Conservation (phyloP, 2,329 filamentous ascomycete species). For the Macroventuria anomochaeta region DNA sequence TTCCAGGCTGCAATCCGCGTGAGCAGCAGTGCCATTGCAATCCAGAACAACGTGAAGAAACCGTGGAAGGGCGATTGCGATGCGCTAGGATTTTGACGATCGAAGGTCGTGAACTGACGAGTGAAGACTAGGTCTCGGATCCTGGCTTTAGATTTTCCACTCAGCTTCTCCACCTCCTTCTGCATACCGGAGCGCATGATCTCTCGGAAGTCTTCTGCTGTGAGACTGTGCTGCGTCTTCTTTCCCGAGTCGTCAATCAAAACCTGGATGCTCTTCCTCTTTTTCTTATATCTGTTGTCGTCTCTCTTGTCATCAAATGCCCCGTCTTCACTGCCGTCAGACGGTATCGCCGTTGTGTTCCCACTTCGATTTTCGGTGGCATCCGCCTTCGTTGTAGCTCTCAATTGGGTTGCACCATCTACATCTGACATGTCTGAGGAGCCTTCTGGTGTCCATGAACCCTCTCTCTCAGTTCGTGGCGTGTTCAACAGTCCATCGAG, state of each 20-base stretch:
- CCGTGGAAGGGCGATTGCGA: conserved; percentile 76
- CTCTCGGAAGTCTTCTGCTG: conserved; percentile 58
- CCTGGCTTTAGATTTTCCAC: conserved; percentile 47
- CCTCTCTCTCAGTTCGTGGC: conserved; percentile 25
- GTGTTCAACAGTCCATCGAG: conserved; percentile 37
- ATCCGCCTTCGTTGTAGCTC: conserved; percentile 46
- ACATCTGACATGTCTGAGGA: conserved; percentile 41
- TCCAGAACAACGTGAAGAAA: conserved; percentile 82
- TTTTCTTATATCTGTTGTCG: conserved; percentile 27
- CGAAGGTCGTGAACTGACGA: conserved; percentile 74
- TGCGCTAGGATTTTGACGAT: conserved; percentile 70
- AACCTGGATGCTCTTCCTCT: conserved; percentile 54
- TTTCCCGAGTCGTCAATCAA: conserved; percentile 55
- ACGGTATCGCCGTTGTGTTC: conserved; percentile 34
- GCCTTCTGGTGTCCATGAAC: conserved; percentile 38
- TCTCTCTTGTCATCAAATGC: conserved; percentile 9
- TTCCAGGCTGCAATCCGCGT: conserved; percentile 72
- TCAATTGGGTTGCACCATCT: conserved; percentile 52
- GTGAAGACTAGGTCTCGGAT: conserved; percentile 72
- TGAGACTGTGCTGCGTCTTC: conserved; percentile 57
- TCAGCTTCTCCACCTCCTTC: conserved; percentile 47
- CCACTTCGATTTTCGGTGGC: conserved; percentile 43
- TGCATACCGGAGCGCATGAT: conserved; percentile 54
- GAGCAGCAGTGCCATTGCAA: conserved; percentile 70
- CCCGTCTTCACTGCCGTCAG: conserved; percentile 31